phyloP scores from a whole-genome alignment of 73 alveolate genomes.

The Blepharisma stoltei region DNA sequence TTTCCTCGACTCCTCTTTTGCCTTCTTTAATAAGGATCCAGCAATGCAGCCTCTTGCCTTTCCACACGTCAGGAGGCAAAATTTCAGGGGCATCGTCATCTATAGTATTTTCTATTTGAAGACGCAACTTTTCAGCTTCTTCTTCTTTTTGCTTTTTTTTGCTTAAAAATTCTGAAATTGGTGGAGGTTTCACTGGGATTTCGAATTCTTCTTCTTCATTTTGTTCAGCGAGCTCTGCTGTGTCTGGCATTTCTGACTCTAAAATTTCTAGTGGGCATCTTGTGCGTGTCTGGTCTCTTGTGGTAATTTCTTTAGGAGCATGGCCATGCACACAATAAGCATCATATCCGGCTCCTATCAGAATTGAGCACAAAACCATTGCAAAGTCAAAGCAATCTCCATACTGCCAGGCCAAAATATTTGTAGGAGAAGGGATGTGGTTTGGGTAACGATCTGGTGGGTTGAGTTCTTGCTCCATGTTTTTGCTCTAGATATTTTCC shows the following conservation, averaged over 20 bases:
- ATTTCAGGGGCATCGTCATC: conserved; percentile 91
- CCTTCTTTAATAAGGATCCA: conserved; percentile 94
- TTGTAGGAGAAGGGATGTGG: conserved; percentile 93
- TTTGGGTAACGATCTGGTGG: conserved; percentile 89
- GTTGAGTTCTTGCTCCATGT: conserved; percentile 45
- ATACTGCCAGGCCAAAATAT: conserved; percentile 82
- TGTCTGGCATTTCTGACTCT: conserved; percentile 8
- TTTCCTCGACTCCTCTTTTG: conserved; percentile 69
- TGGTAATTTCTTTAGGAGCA: conserved; percentile 92
- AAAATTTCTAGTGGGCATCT: conserved; percentile 43
- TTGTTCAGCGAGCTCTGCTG: conserved; percentile 40
- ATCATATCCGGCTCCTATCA: conserved; percentile 94
- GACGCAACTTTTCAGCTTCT: conserved; percentile 60
- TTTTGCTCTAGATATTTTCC: no score
- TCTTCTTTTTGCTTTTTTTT: conserved; percentile 42
- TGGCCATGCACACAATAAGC: conserved; percentile 96
- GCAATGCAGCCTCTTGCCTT: conserved; percentile 86
- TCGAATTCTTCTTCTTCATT: conserved; percentile 56
- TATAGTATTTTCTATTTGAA: conserved; percentile 61
- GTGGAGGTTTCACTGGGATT: conserved; percentile 66
- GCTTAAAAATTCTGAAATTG: conserved; percentile 63
- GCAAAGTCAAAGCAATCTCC: conserved; percentile 96
- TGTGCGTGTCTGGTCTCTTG: conserved; percentile 71
- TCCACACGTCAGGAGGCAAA: conserved; percentile 75
- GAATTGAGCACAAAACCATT: conserved; percentile 81